These are phyloP conservation scores for Taxillus chinensis DNA, from an alignment of 164 flowering plant genomes.

Conservation along the genomic window DNA sequence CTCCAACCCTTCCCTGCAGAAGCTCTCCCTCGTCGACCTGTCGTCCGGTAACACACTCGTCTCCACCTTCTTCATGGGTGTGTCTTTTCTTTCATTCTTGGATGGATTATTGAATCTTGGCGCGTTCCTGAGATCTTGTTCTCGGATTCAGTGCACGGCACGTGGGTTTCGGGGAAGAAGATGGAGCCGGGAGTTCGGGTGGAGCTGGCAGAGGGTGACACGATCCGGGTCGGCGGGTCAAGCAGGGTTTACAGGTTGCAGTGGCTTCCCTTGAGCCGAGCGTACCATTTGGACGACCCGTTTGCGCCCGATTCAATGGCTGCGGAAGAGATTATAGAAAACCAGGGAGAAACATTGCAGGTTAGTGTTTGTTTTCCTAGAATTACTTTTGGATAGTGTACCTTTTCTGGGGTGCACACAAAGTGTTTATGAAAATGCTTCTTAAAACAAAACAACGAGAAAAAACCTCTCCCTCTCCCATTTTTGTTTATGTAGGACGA, in stretches of 20 bases:
- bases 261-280: conserved; percentile 59
- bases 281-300: conserved; percentile 46
- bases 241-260: conserved; percentile 68
- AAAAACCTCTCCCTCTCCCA: background rate
- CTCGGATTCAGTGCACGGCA: conserved; percentile 62
- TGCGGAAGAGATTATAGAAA: conserved; percentile 19
- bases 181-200: conserved; percentile 42
- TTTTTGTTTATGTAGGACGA: background rate
- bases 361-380: conserved; percentile 19
- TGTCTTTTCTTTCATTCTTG: conserved; percentile 4
- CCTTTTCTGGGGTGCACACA: background rate
- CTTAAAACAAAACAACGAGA: background rate
- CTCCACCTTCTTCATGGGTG: background rate
- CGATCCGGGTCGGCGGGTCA: conserved; percentile 62
- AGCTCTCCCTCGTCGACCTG: conserved; percentile 53
- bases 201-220: conserved; percentile 67
- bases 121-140: conserved; percentile 6
- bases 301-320: conserved; percentile 22
- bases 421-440: conserved; percentile 8
- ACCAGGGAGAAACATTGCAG: conserved; percentile 18
- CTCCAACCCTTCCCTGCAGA: conserved; percentile 35
- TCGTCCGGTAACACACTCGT: conserved; percentile 46
- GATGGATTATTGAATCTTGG: conserved; percentile 1
- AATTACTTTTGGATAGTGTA: background rate
- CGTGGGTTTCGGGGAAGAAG: conserved; percentile 72